Base-by-base conservation (phyloP, 2,329 filamentous ascomycete genomes). In the Colletotrichum sp. region DNA sequence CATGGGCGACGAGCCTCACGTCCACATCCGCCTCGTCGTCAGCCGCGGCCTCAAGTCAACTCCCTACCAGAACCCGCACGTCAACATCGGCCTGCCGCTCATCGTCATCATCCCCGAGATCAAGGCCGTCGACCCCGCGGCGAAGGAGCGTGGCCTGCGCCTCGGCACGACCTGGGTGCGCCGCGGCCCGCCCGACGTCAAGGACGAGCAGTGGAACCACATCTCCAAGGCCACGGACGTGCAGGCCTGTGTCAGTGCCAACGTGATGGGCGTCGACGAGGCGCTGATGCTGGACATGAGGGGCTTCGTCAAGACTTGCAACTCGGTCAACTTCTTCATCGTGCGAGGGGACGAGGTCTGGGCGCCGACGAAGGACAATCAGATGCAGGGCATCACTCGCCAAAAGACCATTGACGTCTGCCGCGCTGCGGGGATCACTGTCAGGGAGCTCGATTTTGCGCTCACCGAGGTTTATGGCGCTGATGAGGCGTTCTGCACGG, bases 271-370 rank as follows among this genome's bases (percentile, higher is more conserved):
- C 16, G 81, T 82, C 8, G 81, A 82, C 67, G 81, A 82, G 70
- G 81, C 81, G 8, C 75, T 82, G 5, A 82, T 82, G 81, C 78
- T 83, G 36, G 81, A 82, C 66, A 71, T 79, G 49, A 72, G 76
- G 15, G 81, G 81, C 2, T 82, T 82, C 52, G 81, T 82, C 63
- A 83, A 82, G 76, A 82, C 81, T 6, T 82, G 81, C 77, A 83
- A 83, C 76, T 82, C 81, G 39, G 80, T 81, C 72, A 83, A 83
- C 59, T 82, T 83, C 76, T 83, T 83, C 73, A 82, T 83, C 62
- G 77, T 83, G n/a, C 80, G 81, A 12, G 80, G 80, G 8, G 75
- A 76, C 55, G 81, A 83, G 75, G 79, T 83, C n/a, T 82, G 81
- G 81, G 80, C 81, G 5, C 81, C 81, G 4, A 82, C 81, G 1